A percentile compares a stretch with the other conserved stretches of the same genome.
These are phyloP conservation scores for Claviceps digitariae DNA, from an alignment of 2,329 filamentous ascomycete species.

Conservation along the genomic window DNA sequence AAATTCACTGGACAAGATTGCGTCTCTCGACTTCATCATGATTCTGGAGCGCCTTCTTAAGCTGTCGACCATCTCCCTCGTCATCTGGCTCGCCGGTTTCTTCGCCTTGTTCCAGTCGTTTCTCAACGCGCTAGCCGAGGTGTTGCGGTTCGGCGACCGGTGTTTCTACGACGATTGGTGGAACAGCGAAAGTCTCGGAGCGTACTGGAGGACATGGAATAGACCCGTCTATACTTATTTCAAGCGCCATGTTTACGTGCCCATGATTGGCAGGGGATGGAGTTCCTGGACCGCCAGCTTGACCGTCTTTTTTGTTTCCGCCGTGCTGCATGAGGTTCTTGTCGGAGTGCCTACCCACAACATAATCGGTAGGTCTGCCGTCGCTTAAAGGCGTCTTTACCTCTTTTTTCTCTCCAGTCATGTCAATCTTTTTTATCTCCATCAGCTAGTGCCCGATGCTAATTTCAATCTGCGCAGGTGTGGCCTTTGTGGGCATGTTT, in stretches of 20 bases:
- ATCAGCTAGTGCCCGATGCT: background rate
- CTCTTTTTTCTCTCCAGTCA: background rate
- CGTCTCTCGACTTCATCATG: slow-evolving; percentile 61
- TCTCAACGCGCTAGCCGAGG: slow-evolving; percentile 80
- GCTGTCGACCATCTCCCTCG: slow-evolving; percentile 82
- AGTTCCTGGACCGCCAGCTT: slow-evolving; percentile 56
- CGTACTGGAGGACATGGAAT: slow-evolving; percentile 96
- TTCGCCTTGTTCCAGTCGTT: slow-evolving; percentile 92
- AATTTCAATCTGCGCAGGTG: slow-evolving; percentile 37
- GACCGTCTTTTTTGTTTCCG: slow-evolving; percentile 78
- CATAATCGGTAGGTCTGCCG: slow-evolving; percentile 53
- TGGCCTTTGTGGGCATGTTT: slow-evolving; percentile 91
- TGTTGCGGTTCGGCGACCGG: slow-evolving; percentile 80
- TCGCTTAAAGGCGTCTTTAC: background rate
- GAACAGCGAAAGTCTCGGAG: slow-evolving; percentile 76
- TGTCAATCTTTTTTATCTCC: background rate
- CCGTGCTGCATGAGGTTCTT: slow-evolving; percentile 78
- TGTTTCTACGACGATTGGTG: slow-evolving; percentile 98
- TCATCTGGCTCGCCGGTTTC: slow-evolving; percentile 96
- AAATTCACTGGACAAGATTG: slow-evolving; percentile 83
- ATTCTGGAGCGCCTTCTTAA: slow-evolving; percentile 89
- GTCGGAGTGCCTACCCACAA: slow-evolving; percentile 94
- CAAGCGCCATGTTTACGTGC: slow-evolving; percentile 84
- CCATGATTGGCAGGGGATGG: slow-evolving; percentile 74
- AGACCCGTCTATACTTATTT: slow-evolving; percentile 96